A percentile compares a stretch with the other conserved stretches of the same genome.
Evolutionary conservation across 495 filamentous ascomycete genomes (phyloP).

Genomic region (Aspergillus funiculosus): DNA sequence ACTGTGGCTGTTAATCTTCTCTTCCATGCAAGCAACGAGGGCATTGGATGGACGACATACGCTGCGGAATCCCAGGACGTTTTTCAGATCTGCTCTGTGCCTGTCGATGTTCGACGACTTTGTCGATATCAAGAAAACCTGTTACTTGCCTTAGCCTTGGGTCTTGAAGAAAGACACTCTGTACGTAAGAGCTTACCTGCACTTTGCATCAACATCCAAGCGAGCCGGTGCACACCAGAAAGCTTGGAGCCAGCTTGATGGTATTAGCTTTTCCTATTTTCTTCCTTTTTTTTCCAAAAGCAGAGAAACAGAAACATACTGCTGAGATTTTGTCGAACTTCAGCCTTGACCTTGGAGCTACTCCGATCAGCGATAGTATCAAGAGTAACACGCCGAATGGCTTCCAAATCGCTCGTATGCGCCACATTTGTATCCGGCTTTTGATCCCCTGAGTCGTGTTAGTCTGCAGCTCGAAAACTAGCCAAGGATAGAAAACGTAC

Average conservation of each 20-base stretch:
- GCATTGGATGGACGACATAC: neutral
- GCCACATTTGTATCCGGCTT: too few relatives aligned
- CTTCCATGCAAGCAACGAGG: neutral
- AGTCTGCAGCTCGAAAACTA: neutral
- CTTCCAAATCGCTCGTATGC: neutral
- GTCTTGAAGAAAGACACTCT: neutral
- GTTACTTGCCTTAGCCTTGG: neutral
- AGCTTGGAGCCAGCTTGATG: neutral
- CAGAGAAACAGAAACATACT: slow-evolving; percentile 3
- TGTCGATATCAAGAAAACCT: slow-evolving; percentile 33
- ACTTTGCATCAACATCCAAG: slow-evolving; percentile 23
- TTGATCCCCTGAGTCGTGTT: neutral
- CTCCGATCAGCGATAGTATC: slow-evolving; percentile 1
- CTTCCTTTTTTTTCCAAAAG: too few relatives aligned
- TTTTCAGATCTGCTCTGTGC: neutral
- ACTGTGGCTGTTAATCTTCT: neutral
- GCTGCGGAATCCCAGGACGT: slow-evolving; percentile 4
- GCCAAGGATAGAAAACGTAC: neutral
- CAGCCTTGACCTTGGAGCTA: neutral
- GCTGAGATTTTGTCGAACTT: slow-evolving; percentile 4
- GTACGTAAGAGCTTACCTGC: slow-evolving; percentile 6
- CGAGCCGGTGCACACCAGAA: slow-evolving; percentile 9
- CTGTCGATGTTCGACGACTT: slow-evolving; percentile 1
- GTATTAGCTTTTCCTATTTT: slow-evolving; percentile 1
- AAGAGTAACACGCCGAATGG: neutral